phyloP scores from a whole-genome alignment of 2,329 filamentous ascomycete genomes.

The Cadophora luteo-olivacea region DNA sequence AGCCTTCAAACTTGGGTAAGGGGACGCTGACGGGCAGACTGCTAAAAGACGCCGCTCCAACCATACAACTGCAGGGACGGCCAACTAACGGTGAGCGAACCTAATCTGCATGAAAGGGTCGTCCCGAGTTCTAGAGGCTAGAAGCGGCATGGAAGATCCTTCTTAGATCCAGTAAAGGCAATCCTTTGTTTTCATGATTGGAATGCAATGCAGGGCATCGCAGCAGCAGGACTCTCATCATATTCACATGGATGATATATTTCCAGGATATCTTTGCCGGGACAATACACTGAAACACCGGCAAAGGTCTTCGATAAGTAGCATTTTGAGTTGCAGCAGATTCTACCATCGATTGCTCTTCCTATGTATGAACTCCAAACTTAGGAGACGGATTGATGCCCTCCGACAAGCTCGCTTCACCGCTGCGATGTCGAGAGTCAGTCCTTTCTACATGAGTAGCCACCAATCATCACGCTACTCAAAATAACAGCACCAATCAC shows the following conservation, averaged over 20 bases:
- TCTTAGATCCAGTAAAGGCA: neutral
- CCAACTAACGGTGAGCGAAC: slow-evolving; percentile 17
- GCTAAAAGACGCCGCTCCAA: slow-evolving; percentile 6
- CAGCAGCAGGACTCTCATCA: neutral
- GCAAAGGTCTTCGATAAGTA: neutral
- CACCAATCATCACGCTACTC: slow-evolving; percentile 15
- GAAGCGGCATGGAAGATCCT: slow-evolving; percentile 6
- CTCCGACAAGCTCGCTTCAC: slow-evolving; percentile 22
- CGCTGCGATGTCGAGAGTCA: slow-evolving; percentile 17
- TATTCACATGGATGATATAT: slow-evolving; percentile 6
- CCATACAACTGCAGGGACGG: neutral
- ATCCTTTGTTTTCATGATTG: neutral
- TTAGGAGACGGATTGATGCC: slow-evolving; percentile 19
- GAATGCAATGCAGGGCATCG: neutral
- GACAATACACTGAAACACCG: slow-evolving; percentile 12
- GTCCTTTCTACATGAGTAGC: slow-evolving; percentile 4
- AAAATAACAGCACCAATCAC: slow-evolving; percentile 9
- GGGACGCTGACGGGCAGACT: neutral
- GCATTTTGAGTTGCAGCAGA: slow-evolving; percentile 2
- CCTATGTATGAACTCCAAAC: slow-evolving; percentile 6
- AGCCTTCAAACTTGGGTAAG: neutral
- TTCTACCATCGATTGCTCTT: neutral
- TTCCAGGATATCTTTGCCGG: slow-evolving; percentile 4
- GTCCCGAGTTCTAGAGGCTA: slow-evolving; percentile 3
- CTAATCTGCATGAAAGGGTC: neutral